Evolutionary conservation across 108 stramenopile species (phyloP).

Genomic region (Skeletonema potamos): DNA sequence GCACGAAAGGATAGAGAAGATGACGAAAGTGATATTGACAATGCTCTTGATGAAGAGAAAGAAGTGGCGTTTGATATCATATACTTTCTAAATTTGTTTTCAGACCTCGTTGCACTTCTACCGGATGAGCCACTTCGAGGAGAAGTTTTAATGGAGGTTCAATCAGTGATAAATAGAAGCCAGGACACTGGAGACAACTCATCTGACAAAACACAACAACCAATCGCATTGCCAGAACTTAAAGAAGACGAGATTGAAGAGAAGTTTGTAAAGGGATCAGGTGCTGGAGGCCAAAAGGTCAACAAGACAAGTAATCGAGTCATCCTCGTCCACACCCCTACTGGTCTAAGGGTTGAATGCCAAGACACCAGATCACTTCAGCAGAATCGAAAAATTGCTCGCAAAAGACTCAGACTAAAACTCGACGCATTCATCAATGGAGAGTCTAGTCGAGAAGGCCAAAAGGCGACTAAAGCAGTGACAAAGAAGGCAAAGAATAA

Average conservation of each 20-base stretch:
- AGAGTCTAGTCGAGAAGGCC: slow-evolving; percentile 43
- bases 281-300: slow-evolving; percentile 86
- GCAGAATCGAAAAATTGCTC: slow-evolving; percentile 89
- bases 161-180: slow-evolving; percentile 24
- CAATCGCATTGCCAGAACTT: slow-evolving; percentile 21
- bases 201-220: neutral
- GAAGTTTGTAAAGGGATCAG: slow-evolving; percentile 83
- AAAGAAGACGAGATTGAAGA: slow-evolving; percentile 58
- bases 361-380: slow-evolving; percentile 88
- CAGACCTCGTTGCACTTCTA: slow-evolving; percentile 64
- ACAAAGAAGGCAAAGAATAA: slow-evolving; percentile 75
- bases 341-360: slow-evolving; percentile 74
- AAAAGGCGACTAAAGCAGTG: slow-evolving; percentile 58
- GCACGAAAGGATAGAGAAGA: slow-evolving; percentile 8
- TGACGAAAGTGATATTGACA: neutral
- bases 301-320: slow-evolving; percentile 90
- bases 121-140: slow-evolving; percentile 51
- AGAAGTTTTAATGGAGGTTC: slow-evolving; percentile 55
- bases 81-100: slow-evolving; percentile 59
- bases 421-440: slow-evolving; percentile 85
- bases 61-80: slow-evolving; percentile 20
- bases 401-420: slow-evolving; percentile 76
- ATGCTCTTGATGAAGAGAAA: slow-evolving; percentile 17
- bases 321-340: slow-evolving; percentile 74
- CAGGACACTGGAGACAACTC: neutral